These are phyloP conservation scores for Afroboletus lepidellus DNA, from an alignment of 1,284 basidiomycete genomes.

Conservation along the genomic window DNA sequence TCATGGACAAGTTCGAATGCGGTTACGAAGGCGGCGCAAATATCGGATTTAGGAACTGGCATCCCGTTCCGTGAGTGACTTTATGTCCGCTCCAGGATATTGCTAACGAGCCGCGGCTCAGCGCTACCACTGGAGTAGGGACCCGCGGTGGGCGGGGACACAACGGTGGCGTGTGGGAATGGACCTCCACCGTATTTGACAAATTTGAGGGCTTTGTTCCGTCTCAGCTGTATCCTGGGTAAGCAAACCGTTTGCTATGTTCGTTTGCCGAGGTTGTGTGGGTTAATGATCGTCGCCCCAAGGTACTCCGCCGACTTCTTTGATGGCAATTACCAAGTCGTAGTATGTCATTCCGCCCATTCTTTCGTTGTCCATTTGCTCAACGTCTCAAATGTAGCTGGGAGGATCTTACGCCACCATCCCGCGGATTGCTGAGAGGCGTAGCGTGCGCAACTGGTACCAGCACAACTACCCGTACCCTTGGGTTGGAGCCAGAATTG, in stretches of 20 bases:
- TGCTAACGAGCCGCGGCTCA: slow-evolving; percentile 28
- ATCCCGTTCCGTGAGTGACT: slow-evolving; percentile 77
- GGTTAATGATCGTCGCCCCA: slow-evolving; percentile 4
- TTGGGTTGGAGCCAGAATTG: slow-evolving; percentile 70
- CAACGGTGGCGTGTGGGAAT: slow-evolving; percentile 99
- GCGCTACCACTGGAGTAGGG: slow-evolving; percentile 59
- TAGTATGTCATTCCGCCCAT: slow-evolving; percentile 51
- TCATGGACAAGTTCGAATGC: slow-evolving; percentile 68
- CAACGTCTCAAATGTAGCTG: slow-evolving; percentile 48
- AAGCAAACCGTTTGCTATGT: slow-evolving; percentile 13
- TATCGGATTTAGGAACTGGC: slow-evolving; percentile 90
- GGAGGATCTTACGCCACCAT: slow-evolving; percentile 90
- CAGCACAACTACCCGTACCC: slow-evolving; percentile 75
- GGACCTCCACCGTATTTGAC: slow-evolving; percentile 84
- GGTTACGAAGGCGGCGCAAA: slow-evolving; percentile 78
- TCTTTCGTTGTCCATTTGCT: not conserved
- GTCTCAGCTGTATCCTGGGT: slow-evolving; percentile 83
- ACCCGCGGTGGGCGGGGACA: slow-evolving; percentile 56
- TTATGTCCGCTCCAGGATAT: not conserved
- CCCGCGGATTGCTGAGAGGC: slow-evolving; percentile 76
- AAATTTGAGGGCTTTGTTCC: slow-evolving; percentile 73
- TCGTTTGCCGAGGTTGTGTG: too few relatives aligned
- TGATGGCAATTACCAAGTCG: slow-evolving; percentile 80
- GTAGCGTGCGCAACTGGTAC: slow-evolving; percentile 83
- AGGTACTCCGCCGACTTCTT: slow-evolving; percentile 89